These are phyloP conservation scores for Sphagnurus paluster DNA, from an alignment of 1,284 basidiomycete genomes.

Conservation along the genomic window DNA sequence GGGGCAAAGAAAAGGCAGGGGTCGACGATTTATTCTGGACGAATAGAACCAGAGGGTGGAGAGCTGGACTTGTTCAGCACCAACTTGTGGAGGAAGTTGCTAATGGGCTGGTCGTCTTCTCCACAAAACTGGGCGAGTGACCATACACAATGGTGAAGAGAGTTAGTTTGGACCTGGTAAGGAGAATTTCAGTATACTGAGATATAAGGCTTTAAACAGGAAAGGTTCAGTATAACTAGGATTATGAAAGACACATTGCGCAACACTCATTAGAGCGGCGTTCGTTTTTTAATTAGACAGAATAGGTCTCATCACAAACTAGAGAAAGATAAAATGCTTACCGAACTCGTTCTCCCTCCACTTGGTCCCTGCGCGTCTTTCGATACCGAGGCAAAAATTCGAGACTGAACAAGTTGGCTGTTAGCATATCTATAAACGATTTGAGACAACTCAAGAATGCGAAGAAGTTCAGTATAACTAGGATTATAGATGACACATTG, in stretches of 20 bases:
- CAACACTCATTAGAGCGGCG: slow-evolving; percentile 19
- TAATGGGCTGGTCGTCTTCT: slow-evolving; percentile 31
- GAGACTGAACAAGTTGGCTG: no score
- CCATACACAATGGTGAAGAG: no score
- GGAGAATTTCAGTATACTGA: no score
- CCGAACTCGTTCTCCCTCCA: no score
- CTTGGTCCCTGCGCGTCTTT: no score
- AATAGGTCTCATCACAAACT: slow-evolving; percentile 17
- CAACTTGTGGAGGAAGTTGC: slow-evolving; percentile 37
- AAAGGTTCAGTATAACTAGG: slow-evolving; percentile 23
- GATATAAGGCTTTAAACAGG: no score
- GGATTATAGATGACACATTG: slow-evolving; percentile 23
- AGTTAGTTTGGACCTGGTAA: no score
- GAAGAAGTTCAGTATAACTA: slow-evolving; percentile 21
- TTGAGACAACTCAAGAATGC: no score
- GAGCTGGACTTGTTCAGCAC: slow-evolving; percentile 27
- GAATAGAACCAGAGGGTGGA: slow-evolving; percentile 36
- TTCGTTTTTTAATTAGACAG: slow-evolving; percentile 17
- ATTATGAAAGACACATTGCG: slow-evolving; percentile 23
- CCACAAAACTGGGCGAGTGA: slow-evolving; percentile 2
- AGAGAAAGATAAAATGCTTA: background rate
- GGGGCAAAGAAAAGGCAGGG: slow-evolving; percentile 19
- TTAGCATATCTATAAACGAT: no score
- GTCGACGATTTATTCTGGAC: slow-evolving; percentile 35
- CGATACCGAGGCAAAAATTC: no score